Base-by-base conservation (phyloP, 2,329 filamentous ascomycete species). In the Xylaria arbuscula region DNA sequence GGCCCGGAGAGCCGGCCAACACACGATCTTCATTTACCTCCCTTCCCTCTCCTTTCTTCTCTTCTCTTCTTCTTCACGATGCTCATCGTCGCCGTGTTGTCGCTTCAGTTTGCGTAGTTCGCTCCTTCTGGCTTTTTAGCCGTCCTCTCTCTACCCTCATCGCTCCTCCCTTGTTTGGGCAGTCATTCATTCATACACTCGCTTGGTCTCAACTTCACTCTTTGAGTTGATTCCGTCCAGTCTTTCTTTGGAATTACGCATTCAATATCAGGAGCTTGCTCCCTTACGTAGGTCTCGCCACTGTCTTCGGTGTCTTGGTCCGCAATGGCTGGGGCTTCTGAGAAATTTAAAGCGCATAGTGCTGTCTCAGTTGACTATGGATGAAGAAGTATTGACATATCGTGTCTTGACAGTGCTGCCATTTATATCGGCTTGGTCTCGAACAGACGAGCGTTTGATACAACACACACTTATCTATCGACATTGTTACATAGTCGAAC, bases 191-290 rank as follows among this genome's bases (percentile, higher is more conserved):
- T 81, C 79, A 80, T 81, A 81, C 81, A 76, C 75, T 81, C 80
- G 40, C 36, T 38, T 65, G 81, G 80, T 78, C 74, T 81, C 81
- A 81, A 78, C 81, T 82, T 82, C 81, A 82, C 78, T 84, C 83
- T 79, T 82, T 83, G 77, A 81, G 80, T 81, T 82, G 80, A 78
- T 75, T 74, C 82, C 79, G 81, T 84, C 81, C 83, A 73, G 75
- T 84, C 82, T 84, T 84, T 79, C 74, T 76, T 72, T 73, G 76
- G 76, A 71, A 73, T 74, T 72, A 59, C 53, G 19, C 73, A 73
- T 76, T 76, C 76, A 74, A 76, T 76, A 66, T 66, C 62, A 61
- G 64, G 70, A 74, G 76, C 67, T 67, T 72, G 69, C 72, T 74
- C 76, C 75, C 76, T 77, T 75, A 69, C 73, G 77, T 77, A 75